Percentiles rank a stretch among this genome's conserved stretches.
These are phyloP conservation scores for Alternaria conjuncta DNA, from an alignment of 2,329 filamentous ascomycete species.

Conservation along the genomic window DNA sequence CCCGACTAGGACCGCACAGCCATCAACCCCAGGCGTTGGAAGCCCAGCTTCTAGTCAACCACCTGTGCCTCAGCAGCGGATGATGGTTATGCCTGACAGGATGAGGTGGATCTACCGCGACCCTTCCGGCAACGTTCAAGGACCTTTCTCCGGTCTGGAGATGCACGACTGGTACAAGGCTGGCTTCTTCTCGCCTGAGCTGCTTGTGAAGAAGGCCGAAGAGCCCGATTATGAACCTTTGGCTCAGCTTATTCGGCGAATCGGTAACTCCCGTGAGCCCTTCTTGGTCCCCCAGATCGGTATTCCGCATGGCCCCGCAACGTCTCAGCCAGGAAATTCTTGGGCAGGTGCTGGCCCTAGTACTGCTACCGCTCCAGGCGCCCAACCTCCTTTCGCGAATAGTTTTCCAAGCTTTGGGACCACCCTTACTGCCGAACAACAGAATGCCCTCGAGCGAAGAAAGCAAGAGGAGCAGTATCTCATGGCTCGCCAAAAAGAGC, in stretches of 20 bases:
- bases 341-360: slow-evolving; percentile 50
- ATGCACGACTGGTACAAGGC: slow-evolving; percentile 99
- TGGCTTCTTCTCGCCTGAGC: slow-evolving; percentile 93
- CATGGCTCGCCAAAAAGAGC: slow-evolving; percentile 95
- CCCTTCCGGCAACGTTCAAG: slow-evolving; percentile 88
- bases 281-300: slow-evolving; percentile 98
- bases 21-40: slow-evolving; percentile 46
- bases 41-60: slow-evolving; percentile 70
- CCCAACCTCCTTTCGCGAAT: slow-evolving; percentile 83
- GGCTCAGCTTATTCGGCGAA: slow-evolving; percentile 90
- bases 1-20: slow-evolving; percentile 42
- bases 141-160: slow-evolving; percentile 93
- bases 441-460: slow-evolving; percentile 92
- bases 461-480: slow-evolving; percentile 99
- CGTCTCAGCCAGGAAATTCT: slow-evolving; percentile 54
- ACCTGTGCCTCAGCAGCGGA: slow-evolving; percentile 72
- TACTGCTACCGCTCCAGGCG: slow-evolving; percentile 50
- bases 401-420: slow-evolving; percentile 97
- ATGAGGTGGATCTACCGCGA: slow-evolving; percentile 99
- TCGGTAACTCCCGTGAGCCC: slow-evolving; percentile 95
- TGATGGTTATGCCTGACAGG: slow-evolving; percentile 98
- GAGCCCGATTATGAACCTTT: slow-evolving; percentile 94
- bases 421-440: slow-evolving; percentile 94
- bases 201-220: slow-evolving; percentile 93
- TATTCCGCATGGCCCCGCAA: slow-evolving; percentile 82